phyloP scores from a whole-genome alignment of 2,329 filamentous ascomycete species.

The Penicillium brasilianum region DNA sequence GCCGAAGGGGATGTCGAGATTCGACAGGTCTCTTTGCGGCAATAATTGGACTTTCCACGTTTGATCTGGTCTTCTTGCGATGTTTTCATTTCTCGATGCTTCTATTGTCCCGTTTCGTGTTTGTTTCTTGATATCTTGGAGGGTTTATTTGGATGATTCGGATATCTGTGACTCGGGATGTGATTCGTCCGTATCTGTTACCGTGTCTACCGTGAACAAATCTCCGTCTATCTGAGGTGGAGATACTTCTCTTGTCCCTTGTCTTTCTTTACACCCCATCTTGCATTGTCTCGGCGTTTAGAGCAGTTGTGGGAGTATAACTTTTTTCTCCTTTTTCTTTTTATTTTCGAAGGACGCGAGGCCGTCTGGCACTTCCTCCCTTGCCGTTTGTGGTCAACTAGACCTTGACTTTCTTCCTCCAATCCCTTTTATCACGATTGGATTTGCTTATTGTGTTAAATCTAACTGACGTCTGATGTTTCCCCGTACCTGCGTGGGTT shows the following conservation, averaged over 20 bases:
- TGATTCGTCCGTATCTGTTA: not conserved
- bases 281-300: constrained; percentile 2
- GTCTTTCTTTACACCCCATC: not conserved
- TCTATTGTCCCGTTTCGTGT: not conserved
- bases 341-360: not conserved
- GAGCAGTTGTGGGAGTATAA: not conserved
- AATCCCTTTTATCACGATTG: not conserved
- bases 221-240: not conserved
- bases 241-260: not conserved
- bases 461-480: not conserved
- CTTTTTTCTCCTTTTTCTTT: no score
- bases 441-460: not conserved
- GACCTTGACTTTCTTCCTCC: not conserved
- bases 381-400: not conserved
- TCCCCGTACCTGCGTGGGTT: not conserved
- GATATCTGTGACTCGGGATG: not conserved
- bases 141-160: not conserved
- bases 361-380: not conserved
- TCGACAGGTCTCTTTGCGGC: constrained; percentile 30
- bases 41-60: not conserved
- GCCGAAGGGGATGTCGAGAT: constrained; percentile 31
- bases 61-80: not conserved
- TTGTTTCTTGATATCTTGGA: not conserved
- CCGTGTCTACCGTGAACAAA: not conserved
- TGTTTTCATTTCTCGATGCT: not conserved